A percentile compares a stretch with the other conserved stretches of the same genome.
These are phyloP conservation scores for Podosphaera fusca DNA, from an alignment of 2,329 filamentous ascomycete genomes.

Conservation along the genomic window DNA sequence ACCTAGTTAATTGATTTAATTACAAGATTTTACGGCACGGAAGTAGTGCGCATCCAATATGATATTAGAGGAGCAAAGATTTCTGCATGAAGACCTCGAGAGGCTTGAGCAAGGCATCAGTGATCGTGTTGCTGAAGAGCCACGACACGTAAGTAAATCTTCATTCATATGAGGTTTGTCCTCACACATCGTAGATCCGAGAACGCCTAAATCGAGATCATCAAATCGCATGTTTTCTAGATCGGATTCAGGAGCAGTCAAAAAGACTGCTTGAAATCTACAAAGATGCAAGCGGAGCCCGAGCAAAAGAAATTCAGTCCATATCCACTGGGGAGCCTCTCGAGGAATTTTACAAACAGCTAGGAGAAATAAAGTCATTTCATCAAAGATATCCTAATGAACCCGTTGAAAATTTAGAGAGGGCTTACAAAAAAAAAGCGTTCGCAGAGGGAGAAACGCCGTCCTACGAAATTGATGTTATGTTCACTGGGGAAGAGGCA, in stretches of 20 bases:
- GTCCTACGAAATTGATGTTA: conserved; percentile 53
- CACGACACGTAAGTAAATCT: conserved; percentile 44
- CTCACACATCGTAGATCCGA: conserved; percentile 37
- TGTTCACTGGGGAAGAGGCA: conserved; percentile 91
- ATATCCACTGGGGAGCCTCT: conserved; percentile 72
- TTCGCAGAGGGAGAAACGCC: conserved; percentile 39
- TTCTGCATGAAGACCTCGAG: conserved; percentile 89
- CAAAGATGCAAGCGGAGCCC: conserved; percentile 48
- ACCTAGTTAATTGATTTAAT: no score
- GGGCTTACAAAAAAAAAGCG: conserved; percentile 56
- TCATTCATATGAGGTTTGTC: conserved; percentile 1
- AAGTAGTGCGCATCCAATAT: conserved; percentile 21
- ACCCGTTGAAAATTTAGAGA: conserved; percentile 83
- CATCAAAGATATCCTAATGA: conserved; percentile 85
- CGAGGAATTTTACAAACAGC: conserved; percentile 73
- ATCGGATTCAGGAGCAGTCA: conserved; percentile 73
- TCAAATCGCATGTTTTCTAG: conserved; percentile 66
- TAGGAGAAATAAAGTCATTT: conserved; percentile 62
- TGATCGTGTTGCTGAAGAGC: conserved; percentile 72
- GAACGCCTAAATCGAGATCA: conserved; percentile 80
- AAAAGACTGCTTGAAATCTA: conserved; percentile 62
- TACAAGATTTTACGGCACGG: no score
- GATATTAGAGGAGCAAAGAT: conserved; percentile 82
- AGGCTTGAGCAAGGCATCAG: conserved; percentile 83
- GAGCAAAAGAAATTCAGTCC: conserved; percentile 58